These are phyloP conservation scores for Ramaria rubella DNA, from an alignment of 768 basidiomycete genomes.

Conservation along the genomic window DNA sequence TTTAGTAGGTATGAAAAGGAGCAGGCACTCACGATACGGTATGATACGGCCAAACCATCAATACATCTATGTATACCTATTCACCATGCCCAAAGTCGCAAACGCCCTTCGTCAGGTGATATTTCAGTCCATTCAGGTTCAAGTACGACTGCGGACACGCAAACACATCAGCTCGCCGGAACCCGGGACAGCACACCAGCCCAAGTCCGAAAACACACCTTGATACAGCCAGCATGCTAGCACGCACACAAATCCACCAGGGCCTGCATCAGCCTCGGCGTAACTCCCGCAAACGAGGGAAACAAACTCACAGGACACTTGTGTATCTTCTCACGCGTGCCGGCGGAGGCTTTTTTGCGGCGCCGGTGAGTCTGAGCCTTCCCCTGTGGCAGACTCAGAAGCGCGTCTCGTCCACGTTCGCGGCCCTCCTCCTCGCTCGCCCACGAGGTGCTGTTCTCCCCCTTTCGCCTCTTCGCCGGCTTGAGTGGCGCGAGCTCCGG, in stretches of 20 bases:
- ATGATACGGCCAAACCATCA: too few relatives aligned
- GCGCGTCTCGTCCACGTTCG: background rate
- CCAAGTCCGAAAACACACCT: too few relatives aligned
- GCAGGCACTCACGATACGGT: too few relatives aligned
- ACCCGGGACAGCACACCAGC: conserved; percentile 6
- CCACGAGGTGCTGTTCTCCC: background rate
- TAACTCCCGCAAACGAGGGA: too few relatives aligned
- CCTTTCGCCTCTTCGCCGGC: conserved; percentile 3
- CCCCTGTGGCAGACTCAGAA: background rate
- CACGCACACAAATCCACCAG: conserved; percentile 6
- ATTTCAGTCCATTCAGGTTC: conserved; percentile 61
- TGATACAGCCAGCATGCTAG: conserved; percentile 46
- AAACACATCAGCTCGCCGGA: background rate
- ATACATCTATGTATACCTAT: background rate
- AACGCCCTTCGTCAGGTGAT: conserved; percentile 61
- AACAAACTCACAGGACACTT: too few relatives aligned
- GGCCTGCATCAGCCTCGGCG: background rate
- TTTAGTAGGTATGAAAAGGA: too few relatives aligned
- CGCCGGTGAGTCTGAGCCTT: background rate
- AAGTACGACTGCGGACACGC: conserved; percentile 41
- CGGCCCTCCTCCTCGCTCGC: background rate
- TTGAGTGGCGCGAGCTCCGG: background rate
- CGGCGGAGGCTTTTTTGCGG: background rate
- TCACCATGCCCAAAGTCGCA: conserved; percentile 28
- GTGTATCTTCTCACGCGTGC: conserved; percentile 38